phyloP scores from a whole-genome alignment of 2,329 filamentous ascomycete species.

The Cladosporium oxysporum region DNA sequence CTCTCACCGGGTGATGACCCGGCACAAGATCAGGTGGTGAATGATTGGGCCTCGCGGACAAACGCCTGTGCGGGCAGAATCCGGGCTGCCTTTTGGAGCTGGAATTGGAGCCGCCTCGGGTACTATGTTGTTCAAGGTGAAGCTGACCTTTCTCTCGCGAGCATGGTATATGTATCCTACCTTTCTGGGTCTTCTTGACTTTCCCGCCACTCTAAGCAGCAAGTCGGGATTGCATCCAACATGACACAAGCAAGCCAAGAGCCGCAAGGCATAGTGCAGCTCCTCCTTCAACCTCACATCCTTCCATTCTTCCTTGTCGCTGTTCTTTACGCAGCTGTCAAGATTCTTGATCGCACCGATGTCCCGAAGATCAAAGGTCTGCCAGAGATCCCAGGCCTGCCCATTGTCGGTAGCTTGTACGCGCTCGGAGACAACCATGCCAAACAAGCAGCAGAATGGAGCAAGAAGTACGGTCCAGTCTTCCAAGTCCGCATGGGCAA shows the following conservation, averaged over 20 bases:
- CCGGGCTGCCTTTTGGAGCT: neutral
- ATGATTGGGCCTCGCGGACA: conserved; percentile 15
- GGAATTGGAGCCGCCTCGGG: conserved; percentile 13
- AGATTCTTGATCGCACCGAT: conserved; percentile 48
- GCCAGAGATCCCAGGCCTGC: conserved; percentile 50
- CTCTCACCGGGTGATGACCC: conserved; percentile 4
- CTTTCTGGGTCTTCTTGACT: neutral
- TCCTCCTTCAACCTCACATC: conserved; percentile 42
- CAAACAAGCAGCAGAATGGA: conserved; percentile 48
- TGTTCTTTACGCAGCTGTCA: conserved; percentile 43
- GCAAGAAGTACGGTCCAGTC: conserved; percentile 52
- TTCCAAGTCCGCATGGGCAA: conserved; percentile 64
- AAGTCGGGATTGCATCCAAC: neutral
- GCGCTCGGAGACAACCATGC: conserved; percentile 51
- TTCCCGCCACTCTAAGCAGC: neutral
- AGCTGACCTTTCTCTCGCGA: neutral
- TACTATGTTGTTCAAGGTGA: conserved; percentile 3
- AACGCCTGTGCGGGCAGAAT: conserved; percentile 14
- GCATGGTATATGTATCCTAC: conserved; percentile 4
- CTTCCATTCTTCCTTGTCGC: conserved; percentile 45
- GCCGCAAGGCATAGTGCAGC: conserved; percentile 32
- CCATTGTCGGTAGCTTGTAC: conserved; percentile 49
- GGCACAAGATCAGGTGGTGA: neutral
- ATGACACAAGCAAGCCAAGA: conserved; percentile 32
- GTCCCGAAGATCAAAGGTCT: conserved; percentile 51